Conservation (phyloP, 2,329 filamentous ascomycete species). For the Diaporthe humulicola region DNA sequence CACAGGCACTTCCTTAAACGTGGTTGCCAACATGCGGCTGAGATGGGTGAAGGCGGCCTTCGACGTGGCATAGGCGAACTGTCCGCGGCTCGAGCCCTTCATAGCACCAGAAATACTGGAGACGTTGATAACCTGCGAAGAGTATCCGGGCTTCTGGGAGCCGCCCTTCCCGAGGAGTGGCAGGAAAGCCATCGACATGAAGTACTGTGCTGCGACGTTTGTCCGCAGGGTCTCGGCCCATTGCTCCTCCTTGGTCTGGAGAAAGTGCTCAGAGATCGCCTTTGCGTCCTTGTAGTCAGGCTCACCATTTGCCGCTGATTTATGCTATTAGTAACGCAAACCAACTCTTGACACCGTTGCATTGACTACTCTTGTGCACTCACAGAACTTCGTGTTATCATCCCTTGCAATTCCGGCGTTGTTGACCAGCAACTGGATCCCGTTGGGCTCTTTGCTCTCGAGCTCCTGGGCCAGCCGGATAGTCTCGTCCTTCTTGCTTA, state of each 20-base stretch:
- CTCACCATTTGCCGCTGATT: constrained; percentile 50
- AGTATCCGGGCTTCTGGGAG: constrained; percentile 59
- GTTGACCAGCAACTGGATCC: constrained; percentile 66
- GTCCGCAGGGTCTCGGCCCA: constrained; percentile 65
- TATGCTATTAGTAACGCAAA: background rate
- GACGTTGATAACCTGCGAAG: constrained; percentile 64
- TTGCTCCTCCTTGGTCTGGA: constrained; percentile 58
- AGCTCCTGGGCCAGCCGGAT: constrained; percentile 62
- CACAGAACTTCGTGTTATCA: constrained; percentile 61
- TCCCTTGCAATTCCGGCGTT: constrained; percentile 66
- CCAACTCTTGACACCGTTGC: background rate
- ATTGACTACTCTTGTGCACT: background rate
- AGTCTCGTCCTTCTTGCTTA: constrained; percentile 58
- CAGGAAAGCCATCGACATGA: constrained; percentile 65
- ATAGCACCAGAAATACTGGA: constrained; percentile 64
- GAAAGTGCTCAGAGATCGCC: constrained; percentile 64
- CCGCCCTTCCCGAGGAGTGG: constrained; percentile 63
- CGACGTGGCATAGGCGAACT: constrained; percentile 64
- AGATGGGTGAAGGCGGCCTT: constrained; percentile 63
- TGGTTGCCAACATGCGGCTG: constrained; percentile 59
- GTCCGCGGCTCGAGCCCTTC: constrained; percentile 63
- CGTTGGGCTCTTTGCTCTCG: constrained; percentile 62
- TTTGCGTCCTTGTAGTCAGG: constrained; percentile 61
- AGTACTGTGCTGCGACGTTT: constrained; percentile 64
- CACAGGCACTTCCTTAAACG: constrained; percentile 62